Evolutionary conservation across 345 rosid genomes (phyloP), one percentile per base, ranked within the genome.

Genomic region (Luvunga scandens): DNA sequence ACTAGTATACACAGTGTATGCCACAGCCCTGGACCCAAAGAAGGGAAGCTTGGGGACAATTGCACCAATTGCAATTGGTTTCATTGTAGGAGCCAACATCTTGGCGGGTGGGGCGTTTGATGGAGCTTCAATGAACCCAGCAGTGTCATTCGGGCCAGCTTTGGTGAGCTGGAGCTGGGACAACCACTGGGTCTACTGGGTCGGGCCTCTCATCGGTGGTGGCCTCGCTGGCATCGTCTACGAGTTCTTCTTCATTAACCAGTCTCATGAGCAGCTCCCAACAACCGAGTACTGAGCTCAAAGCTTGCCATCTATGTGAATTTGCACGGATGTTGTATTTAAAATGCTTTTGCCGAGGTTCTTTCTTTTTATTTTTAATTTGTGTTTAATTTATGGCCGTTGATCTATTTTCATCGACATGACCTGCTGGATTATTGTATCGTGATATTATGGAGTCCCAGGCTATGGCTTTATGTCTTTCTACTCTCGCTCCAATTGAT

Each of bases 121-220:
- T n/a, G 98, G 98, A 63, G 98, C 97, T 24, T 94, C 98, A 9
- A 94, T 94, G 98, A 94, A 94, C 88, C 98, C 98, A 1, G 98
- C 98, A 0, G 98, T 94, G 42, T 91, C 98, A 12, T 94, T 94
- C 50, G 98, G 98, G 39, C 98, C 98, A 12, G 98, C 98, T 0
- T 82, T 94, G 60, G 97, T 94, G 33, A 91, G 96, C 96, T 94
- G 98, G 98, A 81, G 70, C 68, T 94, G 98, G 98, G 74, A 71
- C 4, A 83, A 91, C 87, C 98, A 94, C 85, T 94, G 98, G 98
- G 88, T 92, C 36, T 94, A 94, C 93, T 94, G 97, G 98, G 94
- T 81, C 1, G 98, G 98, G 5, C 98, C 98, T 19, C 85, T 94
- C 9, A 42, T 94, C 16, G 98, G 98, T 0, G 97, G 97, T 83